phyloP scores from a whole-genome alignment of 129 eudicot genomes.

The Apium graveolens region DNA sequence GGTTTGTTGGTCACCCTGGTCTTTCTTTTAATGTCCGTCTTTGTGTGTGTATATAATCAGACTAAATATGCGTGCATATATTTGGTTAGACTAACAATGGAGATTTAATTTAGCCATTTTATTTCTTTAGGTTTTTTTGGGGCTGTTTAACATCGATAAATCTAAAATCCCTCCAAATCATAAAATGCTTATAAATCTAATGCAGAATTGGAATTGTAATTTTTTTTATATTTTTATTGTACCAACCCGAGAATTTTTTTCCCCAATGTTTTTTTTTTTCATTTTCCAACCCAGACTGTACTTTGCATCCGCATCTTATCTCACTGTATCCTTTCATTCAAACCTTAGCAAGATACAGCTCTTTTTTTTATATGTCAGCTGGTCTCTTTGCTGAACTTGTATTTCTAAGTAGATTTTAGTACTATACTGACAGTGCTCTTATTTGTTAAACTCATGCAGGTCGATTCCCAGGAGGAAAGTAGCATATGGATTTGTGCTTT shows the following conservation, averaged over 20 bases:
- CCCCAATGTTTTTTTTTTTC: neutral
- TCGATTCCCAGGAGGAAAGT: conserved; percentile 60
- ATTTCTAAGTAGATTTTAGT: neutral
- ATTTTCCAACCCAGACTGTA: neutral
- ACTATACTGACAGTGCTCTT: conserved; percentile 4
- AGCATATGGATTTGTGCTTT: conserved; percentile 81
- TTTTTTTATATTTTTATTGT: neutral
- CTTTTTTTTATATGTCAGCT: neutral
- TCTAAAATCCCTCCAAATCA: neutral
- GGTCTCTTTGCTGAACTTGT: conserved; percentile 1
- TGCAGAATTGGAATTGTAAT: neutral
- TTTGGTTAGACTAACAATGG: neutral
- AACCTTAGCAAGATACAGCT: neutral
- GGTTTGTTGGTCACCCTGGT: neutral
- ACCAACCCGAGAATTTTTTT: neutral
- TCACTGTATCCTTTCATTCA: neutral
- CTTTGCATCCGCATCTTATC: neutral
- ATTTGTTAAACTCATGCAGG: conserved; percentile 32
- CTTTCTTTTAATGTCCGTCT: neutral
- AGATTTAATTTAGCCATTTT: neutral
- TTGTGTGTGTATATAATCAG: neutral
- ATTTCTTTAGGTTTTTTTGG: neutral
- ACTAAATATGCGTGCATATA: neutral
- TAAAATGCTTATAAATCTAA: neutral
- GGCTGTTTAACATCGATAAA: neutral